Evolutionary conservation across 2,329 filamentous ascomycete species (phyloP).

Genomic region (Exophiala xenobiotica): DNA sequence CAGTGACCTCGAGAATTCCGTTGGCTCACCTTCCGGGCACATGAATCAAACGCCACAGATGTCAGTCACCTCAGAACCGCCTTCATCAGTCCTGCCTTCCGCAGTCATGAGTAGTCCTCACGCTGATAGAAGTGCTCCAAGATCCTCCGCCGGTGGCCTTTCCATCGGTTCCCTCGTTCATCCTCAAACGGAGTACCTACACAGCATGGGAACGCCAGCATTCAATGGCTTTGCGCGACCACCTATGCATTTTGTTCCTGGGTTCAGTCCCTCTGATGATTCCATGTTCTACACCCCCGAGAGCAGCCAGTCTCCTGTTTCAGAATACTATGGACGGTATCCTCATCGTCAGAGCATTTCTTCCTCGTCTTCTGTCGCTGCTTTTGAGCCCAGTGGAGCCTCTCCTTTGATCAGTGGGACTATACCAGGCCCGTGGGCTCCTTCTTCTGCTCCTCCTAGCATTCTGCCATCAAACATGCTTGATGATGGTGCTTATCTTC

Average conservation of each 20-base stretch:
- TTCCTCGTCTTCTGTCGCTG: constrained; percentile 30
- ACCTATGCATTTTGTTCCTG: constrained; percentile 23
- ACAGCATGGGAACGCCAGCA: constrained; percentile 25
- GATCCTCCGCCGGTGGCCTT: constrained; percentile 27
- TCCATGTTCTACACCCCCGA: constrained; percentile 31
- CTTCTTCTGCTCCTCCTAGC: constrained; percentile 28
- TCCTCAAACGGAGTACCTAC: constrained; percentile 27
- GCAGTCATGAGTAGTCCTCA: constrained; percentile 27
- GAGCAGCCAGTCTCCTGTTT: constrained; percentile 31
- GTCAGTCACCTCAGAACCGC: constrained; percentile 23
- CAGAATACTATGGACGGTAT: constrained; percentile 29
- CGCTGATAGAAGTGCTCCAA: constrained; percentile 24
- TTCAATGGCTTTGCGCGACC: constrained; percentile 22
- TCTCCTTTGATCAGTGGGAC: constrained; percentile 28
- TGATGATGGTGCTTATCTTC: constrained; percentile 29
- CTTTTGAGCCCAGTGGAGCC: constrained; percentile 24
- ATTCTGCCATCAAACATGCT: constrained; percentile 29
- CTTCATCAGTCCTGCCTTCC: constrained; percentile 27
- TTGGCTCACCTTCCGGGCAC: constrained; percentile 13
- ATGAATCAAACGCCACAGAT: constrained; percentile 20
- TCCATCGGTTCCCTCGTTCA: constrained; percentile 32
- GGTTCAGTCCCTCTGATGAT: constrained; percentile 28
- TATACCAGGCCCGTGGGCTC: constrained; percentile 27
- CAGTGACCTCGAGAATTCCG: constrained; percentile 26
- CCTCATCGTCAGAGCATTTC: constrained; percentile 30